These are phyloP conservation scores for Sclerotinia sclerotiorum DNA, from an alignment of 2,329 filamentous ascomycete genomes.

Conservation along the genomic window DNA sequence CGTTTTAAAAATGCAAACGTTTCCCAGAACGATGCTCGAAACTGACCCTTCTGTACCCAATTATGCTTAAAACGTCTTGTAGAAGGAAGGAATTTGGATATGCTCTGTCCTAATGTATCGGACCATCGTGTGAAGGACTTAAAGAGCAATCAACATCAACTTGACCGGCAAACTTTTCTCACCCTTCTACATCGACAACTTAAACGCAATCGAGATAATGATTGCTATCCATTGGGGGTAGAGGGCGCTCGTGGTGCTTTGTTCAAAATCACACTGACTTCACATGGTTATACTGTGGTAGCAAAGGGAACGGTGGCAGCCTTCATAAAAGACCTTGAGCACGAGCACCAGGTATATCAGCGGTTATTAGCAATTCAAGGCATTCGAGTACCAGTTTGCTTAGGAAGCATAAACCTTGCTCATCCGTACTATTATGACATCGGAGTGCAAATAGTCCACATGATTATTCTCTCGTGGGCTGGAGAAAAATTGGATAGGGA, in stretches of 20 bases:
- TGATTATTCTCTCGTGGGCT: neutral
- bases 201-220: neutral
- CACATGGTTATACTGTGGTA: neutral
- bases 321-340: slow-evolving; percentile 41
- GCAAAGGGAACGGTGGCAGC: slow-evolving; percentile 38
- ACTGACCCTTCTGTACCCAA: slow-evolving; percentile 4
- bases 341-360: slow-evolving; percentile 43
- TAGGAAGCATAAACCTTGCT: neutral
- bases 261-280: neutral
- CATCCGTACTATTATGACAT: slow-evolving; percentile 4
- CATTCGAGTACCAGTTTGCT: neutral
- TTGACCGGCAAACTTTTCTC: neutral
- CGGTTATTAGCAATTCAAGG: slow-evolving; percentile 35
- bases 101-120: neutral
- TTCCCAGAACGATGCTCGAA: no score
- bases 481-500: neutral
- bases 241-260: neutral
- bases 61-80: neutral
- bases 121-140: neutral
- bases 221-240: neutral
- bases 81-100: neutral
- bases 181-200: slow-evolving; percentile 3
- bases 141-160: neutral
- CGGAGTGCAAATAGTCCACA: slow-evolving; percentile 3
- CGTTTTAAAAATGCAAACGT: neutral